These are phyloP conservation scores for Achaetomium macrosporum DNA, from an alignment of 2,329 filamentous ascomycete species.

Conservation along the genomic window DNA sequence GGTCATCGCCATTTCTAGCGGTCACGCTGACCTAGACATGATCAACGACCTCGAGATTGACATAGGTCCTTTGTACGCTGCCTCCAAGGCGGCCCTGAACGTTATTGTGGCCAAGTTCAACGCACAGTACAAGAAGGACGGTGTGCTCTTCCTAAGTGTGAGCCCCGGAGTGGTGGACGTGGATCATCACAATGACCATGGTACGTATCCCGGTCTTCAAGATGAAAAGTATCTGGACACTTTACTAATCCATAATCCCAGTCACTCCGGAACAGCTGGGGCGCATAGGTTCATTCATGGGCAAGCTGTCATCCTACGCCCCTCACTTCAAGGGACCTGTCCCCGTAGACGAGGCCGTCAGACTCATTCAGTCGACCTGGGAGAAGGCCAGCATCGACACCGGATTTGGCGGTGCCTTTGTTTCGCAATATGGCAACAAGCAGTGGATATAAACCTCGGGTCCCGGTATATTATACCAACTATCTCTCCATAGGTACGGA, in stretches of 20 bases:
- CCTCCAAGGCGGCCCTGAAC: slow-evolving; percentile 49
- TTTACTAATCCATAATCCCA: background rate
- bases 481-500: too few species aligned
- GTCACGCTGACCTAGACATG: slow-evolving; percentile 43
- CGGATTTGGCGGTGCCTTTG: slow-evolving; percentile 44
- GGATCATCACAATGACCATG: slow-evolving; percentile 25
- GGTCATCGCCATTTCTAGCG: slow-evolving; percentile 44
- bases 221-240: background rate
- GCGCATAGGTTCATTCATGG: slow-evolving; percentile 22
- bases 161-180: slow-evolving; percentile 47
- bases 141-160: slow-evolving; percentile 47
- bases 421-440: slow-evolving; percentile 39
- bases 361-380: slow-evolving; percentile 31
- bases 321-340: slow-evolving; percentile 35
- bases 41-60: slow-evolving; percentile 32
- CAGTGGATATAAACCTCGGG: too few species aligned
- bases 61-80: slow-evolving; percentile 33
- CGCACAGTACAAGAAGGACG: slow-evolving; percentile 43
- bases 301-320: slow-evolving; percentile 32
- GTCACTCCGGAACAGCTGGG: slow-evolving; percentile 27
- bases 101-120: slow-evolving; percentile 47
- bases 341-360: slow-evolving; percentile 33
- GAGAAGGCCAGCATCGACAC: slow-evolving; percentile 37
- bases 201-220: slow-evolving; percentile 17
- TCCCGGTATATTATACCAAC: too few species aligned